Base-by-base conservation (phyloP, 2,329 filamentous ascomycete genomes). In the Ascosphaera apis region DNA sequence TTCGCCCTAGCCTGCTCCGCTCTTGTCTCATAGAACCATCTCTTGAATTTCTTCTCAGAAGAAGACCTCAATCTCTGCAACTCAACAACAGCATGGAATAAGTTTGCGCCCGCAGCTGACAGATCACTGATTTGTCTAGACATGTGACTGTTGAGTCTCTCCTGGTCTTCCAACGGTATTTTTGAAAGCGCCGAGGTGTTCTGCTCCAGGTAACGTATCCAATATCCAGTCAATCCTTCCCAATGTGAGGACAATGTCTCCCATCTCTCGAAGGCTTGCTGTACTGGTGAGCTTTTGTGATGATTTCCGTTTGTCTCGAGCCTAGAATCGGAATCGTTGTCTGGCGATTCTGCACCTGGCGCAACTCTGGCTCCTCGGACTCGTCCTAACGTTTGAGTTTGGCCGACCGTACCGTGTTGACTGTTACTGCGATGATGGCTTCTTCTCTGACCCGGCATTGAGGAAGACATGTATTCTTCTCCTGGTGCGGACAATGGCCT, bases 81-180 rank as follows among this genome's bases (percentile, higher is more conserved):
- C 55, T 98, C 88, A 3, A 98, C 88, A 0, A 98, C 84, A 7
- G 88, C 88, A 53, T 98, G 88, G 54, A 98, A 98, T 0, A 98
- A 65, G 46, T 98, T 98, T 3, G 88, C 88, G 9, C 88, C 88
- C 1, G 88, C 88, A 5, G 88, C 88, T 17, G 88, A 93, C n/a
- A 98, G 65, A 52, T 98, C 88, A 0, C 82, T 92, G 36, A 98
- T 86, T 52, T 98, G 88, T 21, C 88, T 75, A 8, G 83, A 81
- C 48, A 95, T 70, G 49, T 93, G 84, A 40, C 84, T 74, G 33
- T 76, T 83, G 17, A 95, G 60, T 5, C n/a, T n/a, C 6, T 32
- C 31, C 5, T 6, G 5, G 13, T 32, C 31, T 5, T n/a, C 31
- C 5, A n/a, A 5, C 0, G 86, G 80, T 45, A 91, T 80, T 9